These are phyloP conservation scores for Nyssa sinensis DNA, from an alignment of 148 eudicot genomes.

Conservation along the genomic window DNA sequence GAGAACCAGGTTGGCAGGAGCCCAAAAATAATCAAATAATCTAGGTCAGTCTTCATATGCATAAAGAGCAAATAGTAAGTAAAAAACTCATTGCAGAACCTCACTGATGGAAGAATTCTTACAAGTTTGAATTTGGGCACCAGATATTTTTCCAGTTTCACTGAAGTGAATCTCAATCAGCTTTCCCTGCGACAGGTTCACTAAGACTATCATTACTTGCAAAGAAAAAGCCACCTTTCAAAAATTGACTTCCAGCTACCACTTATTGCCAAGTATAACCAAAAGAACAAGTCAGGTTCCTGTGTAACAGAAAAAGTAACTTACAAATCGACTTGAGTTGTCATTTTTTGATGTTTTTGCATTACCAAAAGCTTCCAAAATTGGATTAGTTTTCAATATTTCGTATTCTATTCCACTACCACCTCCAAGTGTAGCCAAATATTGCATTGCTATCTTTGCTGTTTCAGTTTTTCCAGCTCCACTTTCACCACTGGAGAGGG, in stretches of 20 bases:
- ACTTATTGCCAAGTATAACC: neutral
- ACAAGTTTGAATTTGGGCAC: slow-evolving; percentile 98
- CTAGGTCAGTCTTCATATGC: slow-evolving; percentile 16
- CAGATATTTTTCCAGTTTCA: slow-evolving; percentile 95
- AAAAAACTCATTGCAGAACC: slow-evolving; percentile 11
- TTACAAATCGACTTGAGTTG: slow-evolving; percentile 98
- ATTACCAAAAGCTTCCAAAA: slow-evolving; percentile 97
- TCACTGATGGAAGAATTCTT: slow-evolving; percentile 32
- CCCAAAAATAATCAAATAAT: slow-evolving; percentile 9
- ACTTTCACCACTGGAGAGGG: slow-evolving; percentile 80
- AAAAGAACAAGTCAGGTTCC: slow-evolving; percentile 3
- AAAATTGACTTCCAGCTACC: slow-evolving; percentile 4
- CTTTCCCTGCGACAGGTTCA: slow-evolving; percentile 68
- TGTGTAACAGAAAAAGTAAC: slow-evolving; percentile 26
- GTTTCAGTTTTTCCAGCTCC: slow-evolving; percentile 99
- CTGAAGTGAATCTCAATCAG: slow-evolving; percentile 97
- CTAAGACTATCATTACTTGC: slow-evolving; percentile 11
- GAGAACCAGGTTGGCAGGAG: slow-evolving; percentile 19
- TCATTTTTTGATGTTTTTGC: slow-evolving; percentile 90
- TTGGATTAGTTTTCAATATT: slow-evolving; percentile 87
- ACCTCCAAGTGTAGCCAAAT: slow-evolving; percentile 97
- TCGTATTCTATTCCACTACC: slow-evolving; percentile 97
- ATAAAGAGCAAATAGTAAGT: neutral
- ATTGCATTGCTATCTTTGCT: slow-evolving; percentile 99
- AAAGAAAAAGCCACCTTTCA: slow-evolving; percentile 1